Evolutionary conservation across 192 early-diverging fungal genomes (phyloP).

Genomic region (Kappamyces sp.): DNA sequence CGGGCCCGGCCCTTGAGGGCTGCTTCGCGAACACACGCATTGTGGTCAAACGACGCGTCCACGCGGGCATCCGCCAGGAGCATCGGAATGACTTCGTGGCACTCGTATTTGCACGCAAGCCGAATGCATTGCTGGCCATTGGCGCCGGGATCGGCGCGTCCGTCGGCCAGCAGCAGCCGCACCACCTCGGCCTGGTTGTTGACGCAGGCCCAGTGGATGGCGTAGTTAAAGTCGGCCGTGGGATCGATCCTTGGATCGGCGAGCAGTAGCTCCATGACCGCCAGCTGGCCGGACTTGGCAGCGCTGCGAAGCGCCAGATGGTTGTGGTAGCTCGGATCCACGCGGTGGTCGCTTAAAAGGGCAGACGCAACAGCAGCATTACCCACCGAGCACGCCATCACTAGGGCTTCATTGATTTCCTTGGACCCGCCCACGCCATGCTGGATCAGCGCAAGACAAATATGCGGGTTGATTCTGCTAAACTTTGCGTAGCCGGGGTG

Average conservation of each 20-base stretch:
- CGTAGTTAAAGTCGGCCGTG: neutral
- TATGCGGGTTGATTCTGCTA: too few species aligned
- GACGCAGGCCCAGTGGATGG: neutral
- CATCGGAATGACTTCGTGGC: neutral
- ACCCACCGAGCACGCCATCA: too few species aligned
- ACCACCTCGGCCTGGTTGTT: slow-evolving; percentile 3
- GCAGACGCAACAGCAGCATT: too few species aligned
- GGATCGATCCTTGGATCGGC: slow-evolving; percentile 6
- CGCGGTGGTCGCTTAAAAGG: too few species aligned
- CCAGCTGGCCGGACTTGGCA: slow-evolving; percentile 12
- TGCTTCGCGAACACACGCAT: neutral
- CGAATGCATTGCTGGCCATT: neutral
- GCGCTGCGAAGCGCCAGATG: slow-evolving; percentile 8
- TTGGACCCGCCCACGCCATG: too few species aligned
- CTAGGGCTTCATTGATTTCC: too few species aligned
- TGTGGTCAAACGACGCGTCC: slow-evolving; percentile 5
- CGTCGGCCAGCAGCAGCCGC: neutral
- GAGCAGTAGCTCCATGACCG: slow-evolving; percentile 2
- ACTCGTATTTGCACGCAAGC: neutral
- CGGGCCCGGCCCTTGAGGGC: slow-evolving; percentile 3
- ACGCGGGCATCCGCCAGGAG: slow-evolving; percentile 8
- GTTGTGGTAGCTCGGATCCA: slow-evolving; percentile 16
- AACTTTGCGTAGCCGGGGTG: too few species aligned
- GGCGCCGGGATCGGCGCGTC: slow-evolving; percentile 6
- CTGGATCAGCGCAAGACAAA: too few species aligned